Conservation (phyloP, 192 early-diverging fungal species). For the Backusella liffmaniae region DNA sequence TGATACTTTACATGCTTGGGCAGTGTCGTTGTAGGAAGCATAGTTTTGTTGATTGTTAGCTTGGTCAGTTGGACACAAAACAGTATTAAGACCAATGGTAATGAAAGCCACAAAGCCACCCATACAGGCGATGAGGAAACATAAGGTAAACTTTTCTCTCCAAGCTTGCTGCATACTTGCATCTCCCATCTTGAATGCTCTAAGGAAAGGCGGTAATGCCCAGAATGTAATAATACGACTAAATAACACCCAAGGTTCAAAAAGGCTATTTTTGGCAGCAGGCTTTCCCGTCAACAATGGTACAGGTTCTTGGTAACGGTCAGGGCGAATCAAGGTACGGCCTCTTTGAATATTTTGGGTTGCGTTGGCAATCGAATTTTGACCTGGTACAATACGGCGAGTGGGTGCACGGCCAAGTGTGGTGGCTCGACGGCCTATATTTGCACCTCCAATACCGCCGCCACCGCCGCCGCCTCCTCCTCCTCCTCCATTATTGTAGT, state of each 20-base stretch:
- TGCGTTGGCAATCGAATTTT: constrained; percentile 33
- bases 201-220: constrained; percentile 60
- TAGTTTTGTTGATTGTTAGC: constrained; percentile 52
- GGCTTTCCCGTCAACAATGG: constrained; percentile 66
- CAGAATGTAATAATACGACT: constrained; percentile 69
- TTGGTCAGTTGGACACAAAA: constrained; percentile 58
- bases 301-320: constrained; percentile 62
- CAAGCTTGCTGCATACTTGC: constrained; percentile 77
- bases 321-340: constrained; percentile 70
- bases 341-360: constrained; percentile 67
- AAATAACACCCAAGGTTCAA: constrained; percentile 67
- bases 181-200: constrained; percentile 54
- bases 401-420: constrained; percentile 38
- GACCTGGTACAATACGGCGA: constrained; percentile 35
- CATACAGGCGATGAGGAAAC: constrained; percentile 77
- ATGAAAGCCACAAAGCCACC: constrained; percentile 81
- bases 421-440: constrained; percentile 18
- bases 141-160: constrained; percentile 78
- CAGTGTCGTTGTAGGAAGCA: constrained; percentile 42
- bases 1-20: constrained; percentile 17
- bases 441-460: background rate
- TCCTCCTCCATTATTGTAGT: constrained; percentile 8
- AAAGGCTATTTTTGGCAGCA: constrained; percentile 33
- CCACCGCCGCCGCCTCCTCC: background rate
- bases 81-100: constrained; percentile 67